Conservation (phyloP, 176 grass and related monocot species). For the Alopecurus myosuroides region DNA sequence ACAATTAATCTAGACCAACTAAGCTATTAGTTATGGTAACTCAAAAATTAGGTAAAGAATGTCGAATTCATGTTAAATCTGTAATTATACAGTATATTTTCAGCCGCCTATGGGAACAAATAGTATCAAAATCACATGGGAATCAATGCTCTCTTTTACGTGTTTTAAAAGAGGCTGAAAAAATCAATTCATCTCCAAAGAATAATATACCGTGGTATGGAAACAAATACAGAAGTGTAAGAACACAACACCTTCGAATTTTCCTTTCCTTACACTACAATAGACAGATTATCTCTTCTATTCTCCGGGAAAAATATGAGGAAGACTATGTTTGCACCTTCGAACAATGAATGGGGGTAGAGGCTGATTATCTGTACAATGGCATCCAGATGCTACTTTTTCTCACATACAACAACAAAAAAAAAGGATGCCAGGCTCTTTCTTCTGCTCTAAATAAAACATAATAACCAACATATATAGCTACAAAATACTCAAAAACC, state of each 20-base stretch:
- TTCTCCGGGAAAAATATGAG: not conserved
- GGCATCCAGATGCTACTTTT: slow-evolving; percentile 34
- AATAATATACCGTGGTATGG: not conserved
- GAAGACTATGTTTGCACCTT: not conserved
- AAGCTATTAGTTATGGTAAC: no score
- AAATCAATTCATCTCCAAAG: not conserved
- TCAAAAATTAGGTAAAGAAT: no score
- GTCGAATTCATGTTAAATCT: no score
- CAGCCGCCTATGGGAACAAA: no score
- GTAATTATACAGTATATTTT: no score
- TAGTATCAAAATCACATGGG: not conserved
- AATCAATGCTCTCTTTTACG: not conserved
- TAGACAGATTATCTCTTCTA: not conserved
- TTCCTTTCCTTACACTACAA: slow-evolving; percentile 36
- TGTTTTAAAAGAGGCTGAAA: not conserved
- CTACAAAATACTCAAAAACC: slow-evolving; percentile 30
- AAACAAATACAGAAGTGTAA: slow-evolving; percentile 1
- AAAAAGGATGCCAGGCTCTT: slow-evolving; percentile 24
- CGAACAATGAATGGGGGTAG: slow-evolving; percentile 11
- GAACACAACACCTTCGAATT: slow-evolving; percentile 1
- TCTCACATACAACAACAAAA: slow-evolving; percentile 16
- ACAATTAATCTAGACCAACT: no score
- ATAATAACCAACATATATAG: slow-evolving; percentile 33
- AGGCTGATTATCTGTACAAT: slow-evolving; percentile 44
- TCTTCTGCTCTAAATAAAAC: slow-evolving; percentile 22